Base-by-base conservation (phyloP, 768 basidiomycete species). In the Calvatia gigantea region DNA sequence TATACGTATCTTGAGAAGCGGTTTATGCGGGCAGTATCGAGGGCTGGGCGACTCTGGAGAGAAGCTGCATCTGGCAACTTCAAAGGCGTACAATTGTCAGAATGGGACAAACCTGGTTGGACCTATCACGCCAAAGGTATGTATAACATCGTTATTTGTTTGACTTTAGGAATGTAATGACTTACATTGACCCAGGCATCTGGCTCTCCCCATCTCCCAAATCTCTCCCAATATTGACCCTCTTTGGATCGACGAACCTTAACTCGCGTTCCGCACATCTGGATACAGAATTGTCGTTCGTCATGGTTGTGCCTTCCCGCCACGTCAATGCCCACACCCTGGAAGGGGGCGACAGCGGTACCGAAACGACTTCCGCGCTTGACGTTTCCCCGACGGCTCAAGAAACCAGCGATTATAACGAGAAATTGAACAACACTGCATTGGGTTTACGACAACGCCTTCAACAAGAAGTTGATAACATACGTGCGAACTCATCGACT, bases 101-200 rank as follows among this genome's bases (percentile, higher is more conserved):
- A 99, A 69, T 99, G 97, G 97, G 81, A 85, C 65, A 81, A 81
- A 60, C 73, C 78, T 21, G 92, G 88, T 3, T 99, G 97, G 97
- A 98, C 97, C 1, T 99, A 99, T 72, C 97, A 99, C 65, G 91
- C 97, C 23, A 99, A 99, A 80, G 97, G 95, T 96, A 58, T 29
- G 28, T 21, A 14, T n/a, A n/a, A n/a, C n/a, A n/a, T 44, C 46
- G 15, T 33, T 6, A 44, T 38, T 35, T 33, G 27, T 38, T 35
- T 33, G 27, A 5, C 33, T 47, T 21, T 43, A 23, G 37, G 32
- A 38, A 41, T 25, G 31, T 23, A 25, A 21, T 9, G 19, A 31
- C 39, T 11, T n/a, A 52, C n/a, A 46, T 46, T 32, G 3, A 25
- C 35, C 23, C 51, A 94, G 93, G 94, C 31, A 83, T 94, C 32